Conservation (phyloP, 169 alveolate species). For the Plasmodium knowlesi region DNA sequence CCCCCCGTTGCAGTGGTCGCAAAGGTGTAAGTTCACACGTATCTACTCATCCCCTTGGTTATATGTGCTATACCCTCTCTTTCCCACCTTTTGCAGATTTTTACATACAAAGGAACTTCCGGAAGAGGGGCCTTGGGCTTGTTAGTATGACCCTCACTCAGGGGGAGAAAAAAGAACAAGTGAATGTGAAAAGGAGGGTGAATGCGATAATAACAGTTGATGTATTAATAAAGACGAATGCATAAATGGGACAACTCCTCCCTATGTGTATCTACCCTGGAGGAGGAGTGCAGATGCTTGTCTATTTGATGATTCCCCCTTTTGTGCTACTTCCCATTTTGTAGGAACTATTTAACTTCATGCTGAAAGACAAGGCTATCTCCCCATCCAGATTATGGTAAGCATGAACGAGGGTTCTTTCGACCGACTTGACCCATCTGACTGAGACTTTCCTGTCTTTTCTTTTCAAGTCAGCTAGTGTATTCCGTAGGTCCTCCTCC, state of each 20-base stretch:
- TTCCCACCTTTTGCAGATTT: constrained; percentile 12
- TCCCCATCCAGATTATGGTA: constrained; percentile 32
- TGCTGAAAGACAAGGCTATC: constrained; percentile 33
- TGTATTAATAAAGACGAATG: neutral
- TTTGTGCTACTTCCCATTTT: neutral
- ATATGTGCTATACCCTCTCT: neutral
- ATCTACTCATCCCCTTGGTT: neutral
- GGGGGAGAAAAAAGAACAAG: neutral
- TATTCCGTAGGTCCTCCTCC: neutral
- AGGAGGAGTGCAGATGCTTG: neutral
- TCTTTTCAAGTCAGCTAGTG: neutral
- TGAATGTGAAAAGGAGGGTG: neutral
- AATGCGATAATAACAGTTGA: neutral
- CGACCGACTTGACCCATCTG: neutral
- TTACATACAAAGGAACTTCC: constrained; percentile 19
- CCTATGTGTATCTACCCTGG: neutral
- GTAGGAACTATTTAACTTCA: constrained; percentile 45
- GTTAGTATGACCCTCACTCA: neutral
- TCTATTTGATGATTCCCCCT: neutral
- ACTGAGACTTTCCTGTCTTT: neutral
- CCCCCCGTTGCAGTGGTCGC: neutral
- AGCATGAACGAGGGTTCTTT: neutral
- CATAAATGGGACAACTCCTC: neutral
- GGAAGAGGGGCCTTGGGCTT: constrained; percentile 57
- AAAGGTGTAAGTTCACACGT: neutral